Evolutionary conservation across 106 monocot genomes (phyloP).

Genomic region (Apostasia shenzhenica): DNA sequence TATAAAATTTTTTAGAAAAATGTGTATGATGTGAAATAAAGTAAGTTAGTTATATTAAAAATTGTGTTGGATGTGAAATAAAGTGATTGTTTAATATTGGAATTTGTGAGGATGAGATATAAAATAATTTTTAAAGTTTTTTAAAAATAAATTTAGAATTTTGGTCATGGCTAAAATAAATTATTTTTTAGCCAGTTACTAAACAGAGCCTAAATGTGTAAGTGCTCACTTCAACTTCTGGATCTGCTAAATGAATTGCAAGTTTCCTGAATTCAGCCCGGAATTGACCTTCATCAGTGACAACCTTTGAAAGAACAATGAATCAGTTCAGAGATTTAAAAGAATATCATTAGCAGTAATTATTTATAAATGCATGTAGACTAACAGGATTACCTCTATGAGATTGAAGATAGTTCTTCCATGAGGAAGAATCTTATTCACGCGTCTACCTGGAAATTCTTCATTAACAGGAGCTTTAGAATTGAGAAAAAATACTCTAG

Average conservation of each 20-base stretch:
- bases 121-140: no score
- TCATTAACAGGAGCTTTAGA: constrained; percentile 72
- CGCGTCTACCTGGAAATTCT: constrained; percentile 88
- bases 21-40: no score
- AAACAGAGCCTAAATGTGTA: no score
- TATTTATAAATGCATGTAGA: background rate
- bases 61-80: no score
- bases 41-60: no score
- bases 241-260: constrained; percentile 76
- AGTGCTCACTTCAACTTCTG: constrained; percentile 78
- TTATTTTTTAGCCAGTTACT: no score
- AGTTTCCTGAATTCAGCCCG: constrained; percentile 82
- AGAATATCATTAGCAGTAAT: background rate
- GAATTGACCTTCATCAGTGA: constrained; percentile 73
- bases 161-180: no score
- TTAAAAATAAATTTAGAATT: no score
- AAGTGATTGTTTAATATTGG: no score
- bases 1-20: no score
- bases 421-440: constrained; percentile 95
- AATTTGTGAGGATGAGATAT: no score
- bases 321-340: background rate
- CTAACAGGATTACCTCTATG: constrained; percentile 55
- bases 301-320: constrained; percentile 42
- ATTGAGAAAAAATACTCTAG: constrained; percentile 88
- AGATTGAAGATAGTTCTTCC: constrained; percentile 71